A percentile compares a stretch with the other conserved stretches of the same genome.
Conservation (phyloP, 2,329 filamentous ascomycete species). For the Fusarium temperatum region DNA sequence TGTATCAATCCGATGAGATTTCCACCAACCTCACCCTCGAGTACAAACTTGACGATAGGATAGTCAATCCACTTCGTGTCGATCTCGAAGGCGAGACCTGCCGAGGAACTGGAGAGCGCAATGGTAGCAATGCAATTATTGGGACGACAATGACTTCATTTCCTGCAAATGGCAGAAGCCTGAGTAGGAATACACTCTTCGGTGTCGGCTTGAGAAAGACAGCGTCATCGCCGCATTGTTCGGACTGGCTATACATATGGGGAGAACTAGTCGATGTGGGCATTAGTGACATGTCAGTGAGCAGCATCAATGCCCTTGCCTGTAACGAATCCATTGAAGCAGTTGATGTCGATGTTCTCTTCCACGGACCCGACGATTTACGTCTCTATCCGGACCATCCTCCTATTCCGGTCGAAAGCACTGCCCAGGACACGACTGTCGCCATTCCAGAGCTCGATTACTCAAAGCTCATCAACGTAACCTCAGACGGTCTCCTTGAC, state of each 20-base stretch:
- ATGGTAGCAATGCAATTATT: constrained; percentile 30
- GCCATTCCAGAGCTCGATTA: constrained; percentile 44
- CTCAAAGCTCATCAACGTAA: constrained; percentile 40
- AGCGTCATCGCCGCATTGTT: constrained; percentile 40
- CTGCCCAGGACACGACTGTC: constrained; percentile 27
- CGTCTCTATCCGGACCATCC: constrained; percentile 43
- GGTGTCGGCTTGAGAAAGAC: constrained; percentile 33
- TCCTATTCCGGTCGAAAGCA: constrained; percentile 41
- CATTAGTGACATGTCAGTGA: constrained; percentile 40
- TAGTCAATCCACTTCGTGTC: constrained; percentile 35
- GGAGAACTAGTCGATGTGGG: constrained; percentile 41
- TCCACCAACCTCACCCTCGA: constrained; percentile 39
- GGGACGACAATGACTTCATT: constrained; percentile 12
- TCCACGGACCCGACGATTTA: constrained; percentile 35
- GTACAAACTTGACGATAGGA: constrained; percentile 17
- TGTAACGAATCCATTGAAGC: constrained; percentile 52
- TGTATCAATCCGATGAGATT: constrained; percentile 33
- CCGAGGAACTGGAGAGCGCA: constrained; percentile 1
- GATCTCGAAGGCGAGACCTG: constrained; percentile 38
- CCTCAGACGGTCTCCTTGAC: constrained; percentile 44
- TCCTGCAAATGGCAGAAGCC: neutral
- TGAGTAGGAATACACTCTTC: constrained; percentile 16
- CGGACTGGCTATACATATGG: constrained; percentile 50
- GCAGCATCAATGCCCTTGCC: constrained; percentile 45
- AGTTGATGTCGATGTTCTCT: constrained; percentile 35